Conservation (phyloP, 805 yeast species). For the Saccharomycopsis guyanensis region DNA sequence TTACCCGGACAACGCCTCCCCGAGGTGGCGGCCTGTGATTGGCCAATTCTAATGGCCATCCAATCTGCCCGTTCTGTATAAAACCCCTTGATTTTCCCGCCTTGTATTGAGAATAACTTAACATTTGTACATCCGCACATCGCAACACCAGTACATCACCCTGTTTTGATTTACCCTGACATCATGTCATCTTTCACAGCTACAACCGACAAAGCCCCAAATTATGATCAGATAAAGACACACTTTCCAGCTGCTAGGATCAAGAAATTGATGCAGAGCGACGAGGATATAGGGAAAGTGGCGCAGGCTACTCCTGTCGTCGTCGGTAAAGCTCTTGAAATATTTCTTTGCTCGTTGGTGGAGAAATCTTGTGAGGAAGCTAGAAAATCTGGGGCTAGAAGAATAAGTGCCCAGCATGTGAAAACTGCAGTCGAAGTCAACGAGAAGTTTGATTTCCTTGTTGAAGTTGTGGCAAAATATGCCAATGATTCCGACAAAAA, state of each 20-base stretch:
- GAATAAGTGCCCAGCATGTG: slow-evolving; percentile 77
- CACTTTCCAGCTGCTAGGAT: slow-evolving; percentile 91
- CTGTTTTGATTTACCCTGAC: background rate
- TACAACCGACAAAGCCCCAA: slow-evolving; percentile 4
- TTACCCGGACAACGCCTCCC: too few relatives aligned
- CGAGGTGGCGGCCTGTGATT: too few relatives aligned
- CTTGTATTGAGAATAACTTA: background rate
- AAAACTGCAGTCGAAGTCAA: slow-evolving; percentile 75
- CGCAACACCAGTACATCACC: background rate
- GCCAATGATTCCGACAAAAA: slow-evolving; percentile 29
- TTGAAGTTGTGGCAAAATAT: slow-evolving; percentile 62
- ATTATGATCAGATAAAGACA: slow-evolving; percentile 47
- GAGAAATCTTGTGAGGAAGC: slow-evolving; percentile 79
- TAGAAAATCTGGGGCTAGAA: slow-evolving; percentile 59
- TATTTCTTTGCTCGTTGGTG: slow-evolving; percentile 83
- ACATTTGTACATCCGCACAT: slow-evolving; percentile 2
- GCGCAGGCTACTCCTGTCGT: slow-evolving; percentile 99
- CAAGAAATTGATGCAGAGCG: slow-evolving; percentile 94
- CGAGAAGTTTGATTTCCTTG: slow-evolving; percentile 90
- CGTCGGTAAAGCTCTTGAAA: slow-evolving; percentile 90
- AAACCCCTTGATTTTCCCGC: background rate
- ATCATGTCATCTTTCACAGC: background rate
- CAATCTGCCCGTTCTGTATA: background rate
- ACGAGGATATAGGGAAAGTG: slow-evolving; percentile 96
- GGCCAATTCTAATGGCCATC: too few relatives aligned